Base-by-base conservation (phyloP, 306 rosid genomes). In the Lablab purpureus region DNA sequence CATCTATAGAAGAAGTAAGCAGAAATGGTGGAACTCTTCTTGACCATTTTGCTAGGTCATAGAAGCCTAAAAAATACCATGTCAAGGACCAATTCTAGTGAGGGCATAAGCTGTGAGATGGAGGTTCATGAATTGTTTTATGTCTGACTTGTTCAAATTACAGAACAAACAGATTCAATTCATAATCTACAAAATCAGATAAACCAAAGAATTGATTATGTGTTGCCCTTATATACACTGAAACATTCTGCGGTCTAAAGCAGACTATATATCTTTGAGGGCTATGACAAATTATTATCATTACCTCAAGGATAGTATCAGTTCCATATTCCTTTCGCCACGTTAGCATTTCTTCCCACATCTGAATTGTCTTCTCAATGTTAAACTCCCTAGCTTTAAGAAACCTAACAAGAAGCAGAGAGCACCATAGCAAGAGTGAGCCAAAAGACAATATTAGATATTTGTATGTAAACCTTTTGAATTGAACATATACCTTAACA, bases 311-410 rank as follows among this genome's bases (percentile, higher is more conserved):
- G 69, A 96, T 88, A 13, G 94, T 84, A 78, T 96, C 99, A 3
- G 97, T 86, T 89, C 94, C 96, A 63, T 83, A 96, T 82, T 96
- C 99, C 74, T 83, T 96, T 79, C 98, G 91, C 99, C 99, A 96
- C 49, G 28, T 60, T 72, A 96, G 98, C 99, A 96, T 93, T 84
- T 93, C 98, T 79, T 91, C 94, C 99, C 99, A 96, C 89, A 96
- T 91, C 62, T 80, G 91, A 75, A 93, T 75, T 51, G 98, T 89
- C 73, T 87, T 96, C 70, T 93, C 94, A 81, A 89, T 84, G 87
- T 86, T 75, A 77, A 93, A 92, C 62, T 90, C 96, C 87, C 96
- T 87, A 73, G 97, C 97, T 82, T 91, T 96, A 84, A 96, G 89
- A 87, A 96, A 96, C 79, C 99, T 96, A 77, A 27, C 43, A 18